Conservation (phyloP, 768 basidiomycete species). For the Kwoniella europaea region DNA sequence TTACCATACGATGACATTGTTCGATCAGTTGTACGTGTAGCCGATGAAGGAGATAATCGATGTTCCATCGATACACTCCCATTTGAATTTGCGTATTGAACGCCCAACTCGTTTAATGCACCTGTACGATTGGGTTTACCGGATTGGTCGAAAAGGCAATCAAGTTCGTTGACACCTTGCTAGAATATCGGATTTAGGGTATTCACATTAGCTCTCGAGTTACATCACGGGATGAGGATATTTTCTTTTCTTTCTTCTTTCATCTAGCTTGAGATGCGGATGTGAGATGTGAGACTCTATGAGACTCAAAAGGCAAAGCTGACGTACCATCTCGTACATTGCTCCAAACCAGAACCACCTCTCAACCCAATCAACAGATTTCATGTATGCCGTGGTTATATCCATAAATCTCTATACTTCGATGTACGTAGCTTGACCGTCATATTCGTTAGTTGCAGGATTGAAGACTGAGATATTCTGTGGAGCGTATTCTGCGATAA, state of each 20-base stretch:
- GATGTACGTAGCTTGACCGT: slow-evolving; percentile 61
- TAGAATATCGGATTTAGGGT: no score
- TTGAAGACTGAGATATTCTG: slow-evolving; percentile 34
- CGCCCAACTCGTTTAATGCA: slow-evolving; percentile 31
- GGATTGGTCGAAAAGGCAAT: slow-evolving; percentile 22
- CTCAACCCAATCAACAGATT: slow-evolving; percentile 64
- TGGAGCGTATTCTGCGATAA: slow-evolving; percentile 28
- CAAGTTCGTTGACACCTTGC: slow-evolving; percentile 39
- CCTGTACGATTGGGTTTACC: slow-evolving; percentile 28
- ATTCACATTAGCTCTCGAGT: no score
- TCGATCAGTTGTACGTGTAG: no score
- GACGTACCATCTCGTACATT: slow-evolving; percentile 64
- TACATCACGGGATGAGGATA: no score
- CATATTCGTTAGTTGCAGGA: slow-evolving; percentile 22
- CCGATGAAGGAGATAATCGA: background rate
- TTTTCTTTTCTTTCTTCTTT: no score
- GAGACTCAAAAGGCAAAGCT: no score
- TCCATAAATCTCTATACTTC: slow-evolving; percentile 64
- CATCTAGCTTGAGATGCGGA: no score
- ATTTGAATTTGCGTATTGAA: slow-evolving; percentile 37
- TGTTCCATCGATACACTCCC: slow-evolving; percentile 17
- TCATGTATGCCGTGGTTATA: slow-evolving; percentile 65
- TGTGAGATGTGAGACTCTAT: no score
- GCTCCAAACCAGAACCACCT: slow-evolving; percentile 70
- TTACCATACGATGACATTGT: no score